Evolutionary conservation across 2,329 filamentous ascomycete genomes (phyloP).

Genomic region (Fusarium miscanthi): DNA sequence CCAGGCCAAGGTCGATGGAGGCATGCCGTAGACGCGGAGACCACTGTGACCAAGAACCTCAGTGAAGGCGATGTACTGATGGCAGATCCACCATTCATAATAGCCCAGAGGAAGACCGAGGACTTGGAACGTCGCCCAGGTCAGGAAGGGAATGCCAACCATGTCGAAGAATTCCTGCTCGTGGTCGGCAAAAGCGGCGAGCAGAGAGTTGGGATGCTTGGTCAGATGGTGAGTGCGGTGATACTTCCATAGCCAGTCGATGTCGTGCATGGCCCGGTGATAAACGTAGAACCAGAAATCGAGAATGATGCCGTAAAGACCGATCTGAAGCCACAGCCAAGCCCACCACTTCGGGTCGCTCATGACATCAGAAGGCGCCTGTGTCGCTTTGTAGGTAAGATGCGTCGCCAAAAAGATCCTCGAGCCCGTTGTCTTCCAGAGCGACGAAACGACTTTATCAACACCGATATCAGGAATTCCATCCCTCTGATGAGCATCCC

Average conservation of each 20-base stretch:
- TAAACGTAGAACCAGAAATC: slow-evolving; percentile 35
- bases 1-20: slow-evolving; percentile 19
- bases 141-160: slow-evolving; percentile 25
- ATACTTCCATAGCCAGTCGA: slow-evolving; percentile 26
- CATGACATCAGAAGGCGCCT: slow-evolving; percentile 10
- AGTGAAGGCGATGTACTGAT: slow-evolving; percentile 32
- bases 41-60: slow-evolving; percentile 28
- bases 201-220: slow-evolving; percentile 26
- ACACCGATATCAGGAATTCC: slow-evolving; percentile 24
- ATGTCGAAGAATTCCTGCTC: slow-evolving; percentile 37
- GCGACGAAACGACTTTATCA: slow-evolving; percentile 16
- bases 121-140: slow-evolving; percentile 13
- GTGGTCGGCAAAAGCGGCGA: slow-evolving; percentile 27
- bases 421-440: slow-evolving; percentile 10
- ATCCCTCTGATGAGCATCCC: slow-evolving; percentile 22
- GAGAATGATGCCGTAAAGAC: slow-evolving; percentile 25
- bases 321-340: slow-evolving; percentile 24
- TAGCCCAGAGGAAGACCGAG: slow-evolving; percentile 20
- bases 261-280: slow-evolving; percentile 33
- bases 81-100: slow-evolving; percentile 34
- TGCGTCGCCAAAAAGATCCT: not conserved
- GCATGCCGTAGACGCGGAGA: slow-evolving; percentile 22
- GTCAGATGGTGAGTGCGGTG: slow-evolving; percentile 32
- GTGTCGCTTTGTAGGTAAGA: slow-evolving; percentile 2
- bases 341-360: not conserved